Evolutionary conservation across 2,329 filamentous ascomycete species (phyloP).

Genomic region (Apiospora pterosperma): DNA sequence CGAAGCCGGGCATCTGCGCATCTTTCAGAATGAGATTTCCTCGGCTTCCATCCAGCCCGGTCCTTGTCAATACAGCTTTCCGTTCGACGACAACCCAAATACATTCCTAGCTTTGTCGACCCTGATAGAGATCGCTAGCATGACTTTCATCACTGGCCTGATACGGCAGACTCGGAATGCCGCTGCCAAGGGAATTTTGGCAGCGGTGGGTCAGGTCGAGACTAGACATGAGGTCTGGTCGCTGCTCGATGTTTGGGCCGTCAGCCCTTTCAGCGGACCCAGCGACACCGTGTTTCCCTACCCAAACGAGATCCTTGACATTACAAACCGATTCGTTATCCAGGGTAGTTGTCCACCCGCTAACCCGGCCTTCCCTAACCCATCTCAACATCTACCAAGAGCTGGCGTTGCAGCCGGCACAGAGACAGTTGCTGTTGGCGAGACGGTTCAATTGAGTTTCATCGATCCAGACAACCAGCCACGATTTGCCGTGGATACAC

Average conservation of each 20-base stretch:
- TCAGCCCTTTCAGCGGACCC: slow-evolving; percentile 36
- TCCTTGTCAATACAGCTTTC: slow-evolving; percentile 17
- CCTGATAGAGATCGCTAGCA: slow-evolving; percentile 33
- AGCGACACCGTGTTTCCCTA: slow-evolving; percentile 38
- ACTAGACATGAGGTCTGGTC: slow-evolving; percentile 38
- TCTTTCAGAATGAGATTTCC: slow-evolving; percentile 41
- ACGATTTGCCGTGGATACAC: slow-evolving; percentile 17
- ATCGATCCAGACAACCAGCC: slow-evolving; percentile 23
- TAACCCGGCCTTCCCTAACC: slow-evolving; percentile 34
- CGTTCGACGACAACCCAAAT: slow-evolving; percentile 14
- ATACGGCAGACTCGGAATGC: slow-evolving; percentile 28
- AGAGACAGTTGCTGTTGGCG: slow-evolving; percentile 26
- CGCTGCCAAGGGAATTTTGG: slow-evolving; percentile 31
- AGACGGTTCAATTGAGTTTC: slow-evolving; percentile 28
- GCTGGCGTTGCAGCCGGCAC: slow-evolving; percentile 23
- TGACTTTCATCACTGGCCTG: slow-evolving; percentile 36
- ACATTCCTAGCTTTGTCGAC: slow-evolving; percentile 27
- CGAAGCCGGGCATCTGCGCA: slow-evolving; percentile 40
- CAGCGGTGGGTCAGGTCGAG: slow-evolving; percentile 32
- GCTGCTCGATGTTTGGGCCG: slow-evolving; percentile 36
- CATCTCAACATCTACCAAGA: slow-evolving; percentile 30
- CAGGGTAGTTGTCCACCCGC: slow-evolving; percentile 27
- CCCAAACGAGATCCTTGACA: slow-evolving; percentile 36
- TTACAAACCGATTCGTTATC: slow-evolving; percentile 26
- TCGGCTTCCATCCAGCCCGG: slow-evolving; percentile 35